Evolutionary conservation across 257 asterid genomes (phyloP), one percentile per base, ranked within the genome.

Genomic region (Solanum boliviense): DNA sequence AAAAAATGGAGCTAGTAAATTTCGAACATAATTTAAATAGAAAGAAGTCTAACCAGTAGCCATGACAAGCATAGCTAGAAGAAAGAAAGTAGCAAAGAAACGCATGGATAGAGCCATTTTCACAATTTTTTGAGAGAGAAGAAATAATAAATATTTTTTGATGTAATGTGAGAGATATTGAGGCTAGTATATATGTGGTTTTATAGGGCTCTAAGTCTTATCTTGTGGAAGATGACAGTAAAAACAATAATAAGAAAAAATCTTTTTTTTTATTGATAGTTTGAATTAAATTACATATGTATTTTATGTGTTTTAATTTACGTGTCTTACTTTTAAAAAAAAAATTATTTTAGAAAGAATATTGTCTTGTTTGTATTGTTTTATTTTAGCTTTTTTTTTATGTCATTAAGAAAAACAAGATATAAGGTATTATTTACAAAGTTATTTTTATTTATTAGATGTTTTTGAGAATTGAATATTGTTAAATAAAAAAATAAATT

Each of bases 41-140:
- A n/a, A 7, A 34, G 48, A 86, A 85, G 35, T 38, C 88, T 9
- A 70, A 86, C 88, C 88, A 21, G 72, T 86, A n/a, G 88, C 70
- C 83, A 86, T 86, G 52, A 86, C 12, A 56, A 86, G 35, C 36
- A 86, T 31, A 13, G 65, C 84, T 29, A 86, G 81, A 60, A 71
- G 88, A 5, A 86, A 16, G 6, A 56, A 2, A 46, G 36, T 29
- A 4, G 72, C 56, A 44, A 70, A 71, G 16, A 27, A 86, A 15
- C 71, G 84, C 29, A 71, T n/a, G 41, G 56, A 86, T 3, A 16
- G 20, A 29, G 70, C 83, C 87, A 85, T 85, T 65, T 84, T 65
- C 11, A 67, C 35, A 5, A 6, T 12, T 4, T 25, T 68, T 7
- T 7, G 75, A 29, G 18, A 12, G 21, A 52, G 60, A 52, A 46